A percentile compares a stretch with the other conserved stretches of the same genome.
These are phyloP conservation scores for Blastobotrys malaysiensis DNA, from an alignment of 1,139 yeast genomes.

Conservation along the genomic window DNA sequence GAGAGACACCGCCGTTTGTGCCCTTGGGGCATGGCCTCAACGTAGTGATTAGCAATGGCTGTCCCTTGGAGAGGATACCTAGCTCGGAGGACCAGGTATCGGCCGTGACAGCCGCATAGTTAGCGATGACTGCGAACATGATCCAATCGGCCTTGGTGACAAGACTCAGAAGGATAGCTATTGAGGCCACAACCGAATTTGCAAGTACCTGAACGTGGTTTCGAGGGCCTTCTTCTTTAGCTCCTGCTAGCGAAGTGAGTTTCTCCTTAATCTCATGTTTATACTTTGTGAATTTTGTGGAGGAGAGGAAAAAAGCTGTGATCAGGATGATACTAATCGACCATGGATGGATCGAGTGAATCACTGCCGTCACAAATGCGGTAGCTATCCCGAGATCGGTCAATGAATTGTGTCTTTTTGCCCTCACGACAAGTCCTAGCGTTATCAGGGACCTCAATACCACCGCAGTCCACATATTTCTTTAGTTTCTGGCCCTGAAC, in stretches of 20 bases:
- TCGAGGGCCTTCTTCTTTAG: slow-evolving; percentile 25
- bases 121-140: slow-evolving; percentile 36
- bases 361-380: slow-evolving; percentile 38
- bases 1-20: slow-evolving; percentile 46
- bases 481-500: neutral
- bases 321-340: slow-evolving; percentile 34
- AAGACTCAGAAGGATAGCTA: slow-evolving; percentile 21
- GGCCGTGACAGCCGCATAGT: slow-evolving; percentile 44
- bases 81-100: slow-evolving; percentile 49
- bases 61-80: slow-evolving; percentile 39
- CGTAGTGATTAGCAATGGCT: slow-evolving; percentile 42
- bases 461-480: neutral
- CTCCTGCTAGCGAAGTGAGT: slow-evolving; percentile 19
- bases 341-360: slow-evolving; percentile 39
- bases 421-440: slow-evolving; percentile 19
- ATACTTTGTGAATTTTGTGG: slow-evolving; percentile 40
- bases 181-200: slow-evolving; percentile 38
- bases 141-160: slow-evolving; percentile 13
- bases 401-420: slow-evolving; percentile 35
- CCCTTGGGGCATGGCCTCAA: slow-evolving; percentile 42
- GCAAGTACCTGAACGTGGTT: slow-evolving; percentile 41
- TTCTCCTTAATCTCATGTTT: slow-evolving; percentile 32
- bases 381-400: slow-evolving; percentile 37
- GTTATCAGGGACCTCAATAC: slow-evolving; percentile 5
- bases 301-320: slow-evolving; percentile 38